Percentiles rank a stretch among this genome's conserved stretches.
Conservation (phyloP, 768 basidiomycete genomes). For the Jaapia argillacea region DNA sequence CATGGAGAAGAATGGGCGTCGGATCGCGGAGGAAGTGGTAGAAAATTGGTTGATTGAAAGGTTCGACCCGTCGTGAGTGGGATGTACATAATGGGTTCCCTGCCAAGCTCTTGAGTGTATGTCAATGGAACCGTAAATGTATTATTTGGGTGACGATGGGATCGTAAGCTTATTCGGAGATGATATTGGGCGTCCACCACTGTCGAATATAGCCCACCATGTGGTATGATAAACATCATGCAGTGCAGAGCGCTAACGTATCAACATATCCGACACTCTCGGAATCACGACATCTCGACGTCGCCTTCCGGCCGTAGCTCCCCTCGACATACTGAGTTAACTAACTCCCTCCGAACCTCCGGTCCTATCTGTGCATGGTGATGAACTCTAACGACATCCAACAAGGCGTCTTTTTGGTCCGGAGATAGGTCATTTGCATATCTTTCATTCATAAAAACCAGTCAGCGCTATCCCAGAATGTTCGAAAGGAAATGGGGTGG, state of each 20-base stretch:
- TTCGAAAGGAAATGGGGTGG: neutral
- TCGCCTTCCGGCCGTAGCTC: slow-evolving; percentile 68
- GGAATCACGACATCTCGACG: slow-evolving; percentile 51
- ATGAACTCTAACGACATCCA: slow-evolving; percentile 83
- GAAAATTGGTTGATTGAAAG: slow-evolving; percentile 26
- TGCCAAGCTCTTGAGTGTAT: too few relatives aligned
- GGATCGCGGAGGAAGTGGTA: slow-evolving; percentile 31
- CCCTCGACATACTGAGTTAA: slow-evolving; percentile 80
- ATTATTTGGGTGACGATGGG: too few relatives aligned
- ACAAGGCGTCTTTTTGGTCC: slow-evolving; percentile 95
- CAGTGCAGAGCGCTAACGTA: too few relatives aligned
- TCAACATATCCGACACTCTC: too few relatives aligned
- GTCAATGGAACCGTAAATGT: too few relatives aligned
- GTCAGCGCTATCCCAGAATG: neutral
- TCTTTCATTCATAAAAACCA: slow-evolving; percentile 28
- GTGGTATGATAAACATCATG: too few relatives aligned
- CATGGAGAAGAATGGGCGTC: slow-evolving; percentile 38
- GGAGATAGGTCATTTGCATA: slow-evolving; percentile 92
- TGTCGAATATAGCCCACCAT: too few relatives aligned
- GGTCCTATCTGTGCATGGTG: slow-evolving; percentile 81
- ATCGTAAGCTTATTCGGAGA: too few relatives aligned
- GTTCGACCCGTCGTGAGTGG: too few relatives aligned
- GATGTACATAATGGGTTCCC: too few relatives aligned
- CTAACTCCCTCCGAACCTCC: slow-evolving; percentile 85
- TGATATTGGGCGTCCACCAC: too few relatives aligned